Conservation (phyloP, 2,329 filamentous ascomycete species). For the Colletotrichum melonis region DNA sequence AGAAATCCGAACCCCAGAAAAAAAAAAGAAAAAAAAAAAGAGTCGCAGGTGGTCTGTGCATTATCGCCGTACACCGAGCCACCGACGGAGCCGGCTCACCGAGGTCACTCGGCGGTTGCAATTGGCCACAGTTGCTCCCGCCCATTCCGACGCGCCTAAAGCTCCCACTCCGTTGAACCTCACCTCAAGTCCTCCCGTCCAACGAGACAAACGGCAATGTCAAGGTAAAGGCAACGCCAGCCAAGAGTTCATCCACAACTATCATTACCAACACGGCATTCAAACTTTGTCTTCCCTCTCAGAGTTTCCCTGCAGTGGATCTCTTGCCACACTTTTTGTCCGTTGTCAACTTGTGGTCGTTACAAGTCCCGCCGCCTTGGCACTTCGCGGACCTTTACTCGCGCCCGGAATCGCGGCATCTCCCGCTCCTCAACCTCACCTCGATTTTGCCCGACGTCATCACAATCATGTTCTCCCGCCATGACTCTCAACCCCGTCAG, state of each 20-base stretch:
- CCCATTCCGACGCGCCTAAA: slow-evolving; percentile 10
- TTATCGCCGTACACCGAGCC: neutral
- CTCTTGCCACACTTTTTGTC: neutral
- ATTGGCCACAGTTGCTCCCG: slow-evolving; percentile 19
- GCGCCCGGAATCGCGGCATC: slow-evolving; percentile 3
- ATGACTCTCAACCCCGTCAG: slow-evolving; percentile 32
- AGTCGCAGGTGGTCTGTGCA: neutral
- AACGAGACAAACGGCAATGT: neutral
- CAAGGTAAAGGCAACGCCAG: neutral
- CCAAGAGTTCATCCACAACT: neutral
- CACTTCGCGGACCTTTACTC: neutral
- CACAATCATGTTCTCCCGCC: slow-evolving; percentile 29
- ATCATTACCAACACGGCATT: neutral
- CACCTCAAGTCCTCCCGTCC: neutral
- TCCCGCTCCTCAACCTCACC: neutral
- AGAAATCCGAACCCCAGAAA: neutral
- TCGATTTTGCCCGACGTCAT: slow-evolving; percentile 12
- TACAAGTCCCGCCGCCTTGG: neutral
- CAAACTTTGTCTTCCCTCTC: neutral
- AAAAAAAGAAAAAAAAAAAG: no score
- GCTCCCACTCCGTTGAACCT: slow-evolving; percentile 1
- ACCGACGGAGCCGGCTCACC: neutral
- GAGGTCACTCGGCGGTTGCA: neutral
- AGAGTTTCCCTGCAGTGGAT: neutral
- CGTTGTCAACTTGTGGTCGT: neutral